Evolutionary conservation across 805 yeast genomes (phyloP), one percentile per base, ranked within the genome.

Genomic region (Saccharomycopsis fermentans): DNA sequence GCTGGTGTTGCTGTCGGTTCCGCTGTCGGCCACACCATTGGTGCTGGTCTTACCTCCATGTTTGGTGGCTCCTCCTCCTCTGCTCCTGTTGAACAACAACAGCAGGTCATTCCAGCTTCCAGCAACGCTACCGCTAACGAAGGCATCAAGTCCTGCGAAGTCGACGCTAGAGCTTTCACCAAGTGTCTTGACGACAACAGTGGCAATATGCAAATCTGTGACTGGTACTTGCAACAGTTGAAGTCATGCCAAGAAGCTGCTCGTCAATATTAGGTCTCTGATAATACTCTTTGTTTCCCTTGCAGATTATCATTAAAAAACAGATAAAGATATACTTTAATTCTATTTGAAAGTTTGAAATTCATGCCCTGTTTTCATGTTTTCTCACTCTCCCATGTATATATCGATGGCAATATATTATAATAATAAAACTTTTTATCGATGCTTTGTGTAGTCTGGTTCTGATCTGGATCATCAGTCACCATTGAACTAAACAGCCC

Each of bases 1-100:
- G 99, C 98, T 55, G 99, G 99, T 84, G 99, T 94, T 52, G 99
- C 98, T 57, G 97, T 94, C 59, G 99, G 99, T 68, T 89, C 97
- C 56, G 86, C 98, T 62, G 84, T 92, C 58, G 99, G 99, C 63
- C 99, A 94, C 79, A 90, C 97, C 47, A 65, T 92, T 60, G 97
- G 97, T 75, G 96, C 96, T 63, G 98, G 98, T 68, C 76, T 94
- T 67, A 84, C 96, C 55, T 80, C 89, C 55, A 74, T 94, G 81
- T 92, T 92, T 68, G 90, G 96, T 57, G 96, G 96, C 58, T 81
- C 88, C 32, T 73, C 77, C 34, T 74, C 80, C 52, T 76, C 78
- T n/a, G 80, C 76, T 34, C 79, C 76, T 65, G 71, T 69, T 53
- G 76, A 67, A 68, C 81, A 66, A 61, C 74, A 73, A 57, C 73